These are phyloP conservation scores for Amphirosellinia nigrospora DNA, from an alignment of 495 filamentous ascomycete genomes.

Conservation along the genomic window DNA sequence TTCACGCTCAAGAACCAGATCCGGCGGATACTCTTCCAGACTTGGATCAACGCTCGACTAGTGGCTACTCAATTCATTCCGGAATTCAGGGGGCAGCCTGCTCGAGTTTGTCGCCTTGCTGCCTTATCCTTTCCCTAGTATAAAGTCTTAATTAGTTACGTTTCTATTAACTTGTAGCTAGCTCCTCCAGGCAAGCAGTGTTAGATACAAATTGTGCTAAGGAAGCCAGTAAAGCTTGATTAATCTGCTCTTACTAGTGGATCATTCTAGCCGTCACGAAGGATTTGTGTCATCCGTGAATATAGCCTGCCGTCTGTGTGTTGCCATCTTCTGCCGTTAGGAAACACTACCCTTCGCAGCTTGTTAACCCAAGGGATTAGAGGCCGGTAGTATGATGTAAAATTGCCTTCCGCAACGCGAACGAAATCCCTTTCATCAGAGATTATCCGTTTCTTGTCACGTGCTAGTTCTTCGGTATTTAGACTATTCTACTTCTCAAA, in stretches of 20 bases:
- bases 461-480: conserved; percentile 21
- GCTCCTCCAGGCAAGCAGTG: too few relatives aligned
- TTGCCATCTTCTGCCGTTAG: conserved; percentile 37
- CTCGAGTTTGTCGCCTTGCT: too few relatives aligned
- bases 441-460: neutral
- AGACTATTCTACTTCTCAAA: conserved; percentile 41
- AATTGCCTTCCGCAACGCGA: conserved; percentile 19
- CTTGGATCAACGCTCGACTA: neutral
- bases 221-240: neutral
- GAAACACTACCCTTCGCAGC: conserved; percentile 42
- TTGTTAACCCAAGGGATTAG: conserved; percentile 42
- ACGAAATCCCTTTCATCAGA: neutral
- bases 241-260: conserved; percentile 14
- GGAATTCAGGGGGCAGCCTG: too few relatives aligned
- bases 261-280: conserved; percentile 33
- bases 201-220: too few relatives aligned
- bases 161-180: too few relatives aligned
- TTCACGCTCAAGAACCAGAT: too few relatives aligned
- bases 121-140: too few relatives aligned
- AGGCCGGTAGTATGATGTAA: neutral
- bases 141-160: too few relatives aligned
- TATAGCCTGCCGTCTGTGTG: conserved; percentile 33
- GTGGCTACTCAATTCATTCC: too few relatives aligned
- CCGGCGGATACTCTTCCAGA: too few relatives aligned
- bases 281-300: conserved; percentile 33